Conservation (phyloP, 352 stramenopile species). For the Globisporangium abappressorium region DNA sequence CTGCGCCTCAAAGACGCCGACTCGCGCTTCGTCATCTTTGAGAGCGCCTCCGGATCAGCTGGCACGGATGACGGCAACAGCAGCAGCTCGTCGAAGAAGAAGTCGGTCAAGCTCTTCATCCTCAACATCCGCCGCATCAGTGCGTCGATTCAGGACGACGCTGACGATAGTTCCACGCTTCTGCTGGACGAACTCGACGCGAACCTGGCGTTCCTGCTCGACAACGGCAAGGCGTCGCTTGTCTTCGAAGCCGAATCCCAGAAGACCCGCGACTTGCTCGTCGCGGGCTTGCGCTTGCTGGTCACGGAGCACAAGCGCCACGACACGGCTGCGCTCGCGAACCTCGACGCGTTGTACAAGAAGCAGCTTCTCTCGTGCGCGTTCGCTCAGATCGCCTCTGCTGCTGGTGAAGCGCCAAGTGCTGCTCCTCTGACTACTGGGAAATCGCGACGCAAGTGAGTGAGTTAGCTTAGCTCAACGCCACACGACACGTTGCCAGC, state of each 20-base stretch:
- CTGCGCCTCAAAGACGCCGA: conserved; percentile 36
- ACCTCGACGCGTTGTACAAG: conserved; percentile 19
- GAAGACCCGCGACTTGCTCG: conserved; percentile 67
- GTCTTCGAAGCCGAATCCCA: conserved; percentile 60
- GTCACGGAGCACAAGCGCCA: conserved; percentile 54
- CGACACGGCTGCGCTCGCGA: conserved; percentile 35
- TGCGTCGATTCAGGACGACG: conserved; percentile 18
- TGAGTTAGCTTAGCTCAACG: neutral
- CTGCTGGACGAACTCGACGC: conserved; percentile 24
- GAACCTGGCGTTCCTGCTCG: conserved; percentile 40
- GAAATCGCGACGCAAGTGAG: conserved; percentile 10
- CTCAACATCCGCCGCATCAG: conserved; percentile 56
- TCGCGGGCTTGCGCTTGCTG: conserved; percentile 59
- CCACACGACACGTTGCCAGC: neutral
- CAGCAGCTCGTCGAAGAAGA: conserved; percentile 33
- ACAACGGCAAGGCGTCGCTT: conserved; percentile 61
- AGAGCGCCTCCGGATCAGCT: conserved; percentile 24
- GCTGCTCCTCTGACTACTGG: neutral
- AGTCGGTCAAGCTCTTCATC: conserved; percentile 49
- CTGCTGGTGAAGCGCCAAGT: neutral
- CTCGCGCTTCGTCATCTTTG: conserved; percentile 56
- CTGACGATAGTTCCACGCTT: neutral
- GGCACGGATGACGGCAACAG: conserved; percentile 4
- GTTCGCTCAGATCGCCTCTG: neutral
- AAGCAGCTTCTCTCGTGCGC: conserved; percentile 13